Base-by-base conservation (phyloP, 768 basidiomycete genomes). In the Boletus coccyginus region DNA sequence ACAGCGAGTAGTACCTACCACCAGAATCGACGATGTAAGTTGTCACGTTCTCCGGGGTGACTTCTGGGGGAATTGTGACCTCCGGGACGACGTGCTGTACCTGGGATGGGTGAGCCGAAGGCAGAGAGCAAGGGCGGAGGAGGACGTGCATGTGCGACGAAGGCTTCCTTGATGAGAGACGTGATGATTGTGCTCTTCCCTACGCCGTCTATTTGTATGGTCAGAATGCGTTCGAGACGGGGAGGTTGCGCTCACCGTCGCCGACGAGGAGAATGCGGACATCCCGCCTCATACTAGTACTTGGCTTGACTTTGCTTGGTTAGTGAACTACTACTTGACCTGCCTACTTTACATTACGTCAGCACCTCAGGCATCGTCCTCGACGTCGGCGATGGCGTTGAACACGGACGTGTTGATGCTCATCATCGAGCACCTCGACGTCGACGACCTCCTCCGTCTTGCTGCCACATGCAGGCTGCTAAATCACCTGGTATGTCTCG, bases 131-230 rank as follows among this genome's bases (percentile, higher is more conserved):
- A 6, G 45, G 2, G 33, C 41, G 16, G 50, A 46, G 21, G 50
- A 47, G 19, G 41, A 69, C 81, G 60, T 73, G 94, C 95, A 75
- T 94, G 90, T 40, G 90, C 77, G 50, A 98, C 90, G 70, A 89
- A 97, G 33, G 90, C 87, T 72, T 96, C 93, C 72, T 98, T 98
- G 75, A 99, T 98, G 69, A 98, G 81, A 36, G 94, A 94, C 19
- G 94, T 97, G 70, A 98, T 86, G 69, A 98, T 94, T 45, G 94
- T 94, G 72, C 93, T 95, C 79, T 99, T 99, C 61, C 96, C 96
- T 65, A 98, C 96, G 62, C 92, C 92, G 79, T 96, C 94, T 98
- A 71, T 36, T 11, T n/a, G 39, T 50, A 51, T 52, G 40, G 47
- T 55, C 43, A 61, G 50, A 13, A 49, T 4, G 24, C 9, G 50